These are phyloP conservation scores for Parastagonospora nodorum DNA, from an alignment of 2,329 filamentous ascomycete genomes.

Conservation along the genomic window DNA sequence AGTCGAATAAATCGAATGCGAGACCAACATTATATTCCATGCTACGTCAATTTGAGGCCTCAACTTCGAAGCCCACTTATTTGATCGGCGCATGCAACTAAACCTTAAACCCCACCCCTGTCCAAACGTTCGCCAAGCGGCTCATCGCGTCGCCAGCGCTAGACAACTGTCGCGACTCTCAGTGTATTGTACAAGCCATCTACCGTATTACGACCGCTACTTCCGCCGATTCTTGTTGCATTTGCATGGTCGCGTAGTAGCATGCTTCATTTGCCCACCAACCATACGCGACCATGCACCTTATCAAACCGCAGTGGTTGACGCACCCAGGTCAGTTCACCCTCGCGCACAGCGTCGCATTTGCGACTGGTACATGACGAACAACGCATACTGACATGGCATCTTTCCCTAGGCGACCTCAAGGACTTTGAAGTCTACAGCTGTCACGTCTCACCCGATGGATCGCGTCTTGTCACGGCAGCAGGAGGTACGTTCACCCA, in stretches of 20 bases:
- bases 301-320: conserved; percentile 95
- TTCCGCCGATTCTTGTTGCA: not conserved
- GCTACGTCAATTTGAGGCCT: not conserved
- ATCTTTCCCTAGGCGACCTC: conserved; percentile 72
- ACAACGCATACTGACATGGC: conserved; percentile 16
- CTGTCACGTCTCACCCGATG: conserved; percentile 95
- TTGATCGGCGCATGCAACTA: conserved; percentile 38
- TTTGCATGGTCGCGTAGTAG: conserved; percentile 33
- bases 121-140: conserved; percentile 32
- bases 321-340: conserved; percentile 77
- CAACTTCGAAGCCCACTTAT: conserved; percentile 10
- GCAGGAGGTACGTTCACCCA: conserved; percentile 72
- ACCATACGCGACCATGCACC: conserved; percentile 50
- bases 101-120: conserved; percentile 39
- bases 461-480: conserved; percentile 86
- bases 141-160: conserved; percentile 37
- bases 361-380: not conserved
- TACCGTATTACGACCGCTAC: conserved; percentile 16
- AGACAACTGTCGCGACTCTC: conserved; percentile 36
- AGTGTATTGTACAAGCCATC: conserved; percentile 21
- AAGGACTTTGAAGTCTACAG: conserved; percentile 99
- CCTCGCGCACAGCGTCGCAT: conserved; percentile 13
- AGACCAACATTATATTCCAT: too few species aligned
- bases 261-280: conserved; percentile 22
- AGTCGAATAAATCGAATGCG: not conserved